Base-by-base conservation (phyloP, 2,329 filamentous ascomycete genomes). In the Diplodia intermedia region DNA sequence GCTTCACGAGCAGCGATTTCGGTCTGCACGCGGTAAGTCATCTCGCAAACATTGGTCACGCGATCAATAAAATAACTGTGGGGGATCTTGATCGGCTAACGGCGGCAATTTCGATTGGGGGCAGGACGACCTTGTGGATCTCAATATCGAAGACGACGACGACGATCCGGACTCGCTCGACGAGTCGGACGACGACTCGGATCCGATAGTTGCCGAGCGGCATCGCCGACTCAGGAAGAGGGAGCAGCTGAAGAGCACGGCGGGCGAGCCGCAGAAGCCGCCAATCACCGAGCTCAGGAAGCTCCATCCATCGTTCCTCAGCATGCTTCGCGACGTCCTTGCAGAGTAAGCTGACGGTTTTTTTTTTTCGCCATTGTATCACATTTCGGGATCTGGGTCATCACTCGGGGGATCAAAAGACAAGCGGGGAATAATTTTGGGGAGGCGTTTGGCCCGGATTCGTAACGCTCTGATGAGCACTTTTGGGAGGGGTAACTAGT, bases 121-220 rank as follows among this genome's bases (percentile, higher is more conserved):
- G 36, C 69, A 87, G 86, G 80, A 81, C 75, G 95, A 98, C 76
- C 82, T 98, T 15, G 88, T 94, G 76, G 94, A 97, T 70, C 89
- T 97, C 78, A 88, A 88, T 54, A 92, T 95, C 73, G 91, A 91
- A 3, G 91, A 94, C 67, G 87, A 88, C 1, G 87, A 69, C 18
- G 72, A 71, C n/a, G 75, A 89, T 65, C 88, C 81, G 9, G 77
- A 78, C 23, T 62, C 73, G 9, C 81, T 83, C 11, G 78, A 90
- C n/a, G 90, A 90, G 67, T 86, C 84, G n/a, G 90, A 93, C 67
- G 92, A 96, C 68, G 90, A 94, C 69, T 80, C 91, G 69, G 94
- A 98, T 75, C 93, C 94, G 1, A 96, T 99, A 71, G 89, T 89
- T 70, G 91, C 92, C 6, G 95, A 98, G 83, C 85, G 94, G 69